These are phyloP conservation scores for Beauveria caledonica DNA, from an alignment of 2,329 filamentous ascomycete species.

Conservation along the genomic window DNA sequence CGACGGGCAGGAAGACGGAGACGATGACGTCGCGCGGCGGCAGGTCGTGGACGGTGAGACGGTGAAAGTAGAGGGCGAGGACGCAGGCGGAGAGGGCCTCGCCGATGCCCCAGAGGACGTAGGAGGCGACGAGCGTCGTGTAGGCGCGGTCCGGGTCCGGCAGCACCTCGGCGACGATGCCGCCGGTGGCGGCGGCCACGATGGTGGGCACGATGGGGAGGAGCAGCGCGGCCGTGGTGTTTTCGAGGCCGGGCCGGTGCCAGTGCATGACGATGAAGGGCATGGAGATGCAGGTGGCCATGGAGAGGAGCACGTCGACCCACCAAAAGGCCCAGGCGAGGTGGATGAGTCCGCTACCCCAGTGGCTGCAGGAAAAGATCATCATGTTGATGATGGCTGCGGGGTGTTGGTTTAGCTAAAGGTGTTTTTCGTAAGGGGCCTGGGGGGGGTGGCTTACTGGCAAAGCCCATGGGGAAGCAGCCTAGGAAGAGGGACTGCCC, in stretches of 20 bases:
- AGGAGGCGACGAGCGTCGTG: constrained; percentile 55
- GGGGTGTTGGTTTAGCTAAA: too few species aligned
- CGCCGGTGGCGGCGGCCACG: constrained; percentile 56
- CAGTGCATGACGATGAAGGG: constrained; percentile 47
- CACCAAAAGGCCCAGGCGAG: constrained; percentile 53
- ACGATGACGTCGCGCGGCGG: constrained; percentile 60
- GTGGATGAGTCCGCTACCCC: constrained; percentile 49
- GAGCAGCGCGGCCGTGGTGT: constrained; percentile 57
- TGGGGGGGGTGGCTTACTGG: constrained; percentile 29
- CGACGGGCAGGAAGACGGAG: constrained; percentile 58
- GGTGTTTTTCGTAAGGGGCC: too few species aligned
- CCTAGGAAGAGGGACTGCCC: constrained; percentile 61
- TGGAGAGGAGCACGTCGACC: constrained; percentile 43
- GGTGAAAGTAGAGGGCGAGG: constrained; percentile 61
- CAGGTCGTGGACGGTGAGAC: constrained; percentile 57
- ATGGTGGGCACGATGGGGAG: constrained; percentile 60
- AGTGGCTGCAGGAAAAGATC: constrained; percentile 52
- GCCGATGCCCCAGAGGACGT: constrained; percentile 61
- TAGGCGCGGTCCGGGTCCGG: constrained; percentile 46
- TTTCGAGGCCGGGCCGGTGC: constrained; percentile 39
- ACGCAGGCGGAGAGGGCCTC: constrained; percentile 50
- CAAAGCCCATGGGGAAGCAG: constrained; percentile 60
- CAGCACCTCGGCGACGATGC: constrained; percentile 54
- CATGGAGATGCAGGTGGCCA: constrained; percentile 45
- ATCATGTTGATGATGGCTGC: constrained; percentile 56